Percentiles rank a stretch among this genome's conserved stretches.
These are phyloP conservation scores for Xerocomus tenax DNA, from an alignment of 1,284 basidiomycete genomes.

Conservation along the genomic window DNA sequence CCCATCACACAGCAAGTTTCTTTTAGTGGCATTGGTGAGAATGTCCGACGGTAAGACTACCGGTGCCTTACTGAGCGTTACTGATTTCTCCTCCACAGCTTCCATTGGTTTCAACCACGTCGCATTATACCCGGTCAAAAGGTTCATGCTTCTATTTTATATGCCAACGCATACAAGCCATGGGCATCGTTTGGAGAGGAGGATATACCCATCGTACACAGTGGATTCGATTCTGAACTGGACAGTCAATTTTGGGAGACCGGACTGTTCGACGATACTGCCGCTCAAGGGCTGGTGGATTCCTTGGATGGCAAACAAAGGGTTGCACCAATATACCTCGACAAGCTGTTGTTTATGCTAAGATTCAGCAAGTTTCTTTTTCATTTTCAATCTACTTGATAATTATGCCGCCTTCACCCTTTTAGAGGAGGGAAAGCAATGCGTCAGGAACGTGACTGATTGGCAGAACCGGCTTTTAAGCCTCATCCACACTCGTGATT, in stretches of 20 bases:
- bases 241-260: conserved; percentile 21
- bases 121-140: conserved; percentile 29
- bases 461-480: conserved; percentile 11
- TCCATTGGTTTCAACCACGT: conserved; percentile 18
- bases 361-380: conserved; percentile 16
- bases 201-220: conserved; percentile 16
- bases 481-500: conserved; percentile 9
- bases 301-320: conserved; percentile 10
- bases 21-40: conserved; percentile 9
- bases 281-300: conserved; percentile 13
- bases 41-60: conserved; percentile 15
- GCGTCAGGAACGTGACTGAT: conserved; percentile 8
- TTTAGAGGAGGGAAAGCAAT: conserved; percentile 22
- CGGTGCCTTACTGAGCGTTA: not conserved
- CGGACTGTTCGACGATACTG: conserved; percentile 21
- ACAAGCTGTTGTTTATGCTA: conserved; percentile 25
- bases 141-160: conserved; percentile 26
- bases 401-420: not conserved
- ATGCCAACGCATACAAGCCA: conserved; percentile 22
- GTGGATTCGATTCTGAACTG: conserved; percentile 1
- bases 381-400: not conserved
- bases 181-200: conserved; percentile 23
- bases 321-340: conserved; percentile 21
- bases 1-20: conserved; percentile 27
- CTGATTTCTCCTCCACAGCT: conserved; percentile 11